Evolutionary conservation across 2,329 filamentous ascomycete genomes (phyloP).

Genomic region (Penicillium sp.): DNA sequence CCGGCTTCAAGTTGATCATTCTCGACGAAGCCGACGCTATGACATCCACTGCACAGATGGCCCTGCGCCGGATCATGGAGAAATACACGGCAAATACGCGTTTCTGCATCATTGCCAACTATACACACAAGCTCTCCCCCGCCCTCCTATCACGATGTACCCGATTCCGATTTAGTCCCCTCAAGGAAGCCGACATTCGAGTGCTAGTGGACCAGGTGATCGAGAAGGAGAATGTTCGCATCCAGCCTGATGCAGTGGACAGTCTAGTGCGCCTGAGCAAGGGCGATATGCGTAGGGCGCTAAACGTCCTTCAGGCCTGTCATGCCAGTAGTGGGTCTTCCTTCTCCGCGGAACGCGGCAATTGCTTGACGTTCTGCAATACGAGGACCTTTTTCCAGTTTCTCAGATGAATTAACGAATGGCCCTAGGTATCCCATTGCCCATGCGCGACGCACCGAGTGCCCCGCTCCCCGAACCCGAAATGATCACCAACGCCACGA

Average conservation of each 20-base stretch:
- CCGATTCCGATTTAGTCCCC: slow-evolving; percentile 88
- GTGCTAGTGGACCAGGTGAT: slow-evolving; percentile 87
- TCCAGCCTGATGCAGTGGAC: slow-evolving; percentile 77
- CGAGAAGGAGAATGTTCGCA: slow-evolving; percentile 81
- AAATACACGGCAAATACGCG: slow-evolving; percentile 98
- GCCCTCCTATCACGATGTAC: slow-evolving; percentile 92
- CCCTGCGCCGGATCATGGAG: slow-evolving; percentile 94
- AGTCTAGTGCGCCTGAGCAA: slow-evolving; percentile 85
- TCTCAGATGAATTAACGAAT: neutral
- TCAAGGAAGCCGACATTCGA: slow-evolving; percentile 86
- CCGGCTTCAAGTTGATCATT: slow-evolving; percentile 91
- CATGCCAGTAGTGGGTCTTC: slow-evolving; percentile 77
- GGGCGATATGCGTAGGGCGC: slow-evolving; percentile 90
- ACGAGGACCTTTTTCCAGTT: neutral
- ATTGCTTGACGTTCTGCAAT: neutral
- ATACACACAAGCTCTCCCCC: slow-evolving; percentile 95
- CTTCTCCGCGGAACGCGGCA: neutral
- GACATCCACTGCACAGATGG: slow-evolving; percentile 99
- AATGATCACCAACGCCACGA: slow-evolving; percentile 84
- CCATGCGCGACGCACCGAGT: slow-evolving; percentile 62
- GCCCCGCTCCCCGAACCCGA: slow-evolving; percentile 68
- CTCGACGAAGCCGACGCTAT: slow-evolving; percentile 99
- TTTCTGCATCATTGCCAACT: slow-evolving; percentile 98
- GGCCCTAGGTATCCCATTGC: slow-evolving; percentile 67
- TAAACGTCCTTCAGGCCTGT: slow-evolving; percentile 96